A percentile compares a stretch with the other conserved stretches of the same genome.
Conservation (phyloP, 2,329 filamentous ascomycete species). For the Coniochaeta prunicola region DNA sequence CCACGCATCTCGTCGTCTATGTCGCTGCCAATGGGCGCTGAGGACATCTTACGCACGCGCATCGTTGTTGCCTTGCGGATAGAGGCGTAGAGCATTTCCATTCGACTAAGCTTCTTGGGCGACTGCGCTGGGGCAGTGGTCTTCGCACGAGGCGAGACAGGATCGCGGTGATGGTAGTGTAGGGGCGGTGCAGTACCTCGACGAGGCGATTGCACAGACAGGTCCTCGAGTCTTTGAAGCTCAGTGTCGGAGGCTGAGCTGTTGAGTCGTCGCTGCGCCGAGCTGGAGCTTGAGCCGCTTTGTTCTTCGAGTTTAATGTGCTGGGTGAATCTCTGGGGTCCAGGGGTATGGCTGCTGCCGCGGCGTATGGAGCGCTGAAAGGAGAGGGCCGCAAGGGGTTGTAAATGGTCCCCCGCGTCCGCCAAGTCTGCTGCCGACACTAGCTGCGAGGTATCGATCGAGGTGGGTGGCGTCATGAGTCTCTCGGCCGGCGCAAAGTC, state of each 20-base stretch:
- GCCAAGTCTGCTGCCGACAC: not conserved
- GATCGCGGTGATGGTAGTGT: slow-evolving; percentile 6
- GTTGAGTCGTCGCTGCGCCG: not conserved
- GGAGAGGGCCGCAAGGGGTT: not conserved
- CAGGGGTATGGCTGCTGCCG: not conserved
- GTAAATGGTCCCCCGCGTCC: not conserved
- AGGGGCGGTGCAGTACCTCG: slow-evolving; percentile 4
- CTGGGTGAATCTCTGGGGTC: not conserved
- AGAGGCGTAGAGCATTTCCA: slow-evolving; percentile 22
- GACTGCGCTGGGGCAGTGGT: slow-evolving; percentile 4
- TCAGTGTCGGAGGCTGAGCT: slow-evolving; percentile 22
- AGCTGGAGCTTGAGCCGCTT: not conserved
- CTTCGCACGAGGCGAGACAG: slow-evolving; percentile 8
- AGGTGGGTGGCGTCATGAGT: slow-evolving; percentile 10
- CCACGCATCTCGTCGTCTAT: not conserved
- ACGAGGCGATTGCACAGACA: slow-evolving; percentile 21
- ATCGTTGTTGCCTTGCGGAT: slow-evolving; percentile 19
- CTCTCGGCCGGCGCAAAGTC: not conserved
- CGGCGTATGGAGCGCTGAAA: not conserved
- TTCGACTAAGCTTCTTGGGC: slow-evolving; percentile 17
- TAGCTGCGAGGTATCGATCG: not conserved
- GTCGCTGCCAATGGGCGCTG: slow-evolving; percentile 2
- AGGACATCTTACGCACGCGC: slow-evolving; percentile 1
- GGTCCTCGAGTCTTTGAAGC: slow-evolving; percentile 22
- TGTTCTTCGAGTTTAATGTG: not conserved